Conservation (phyloP, 441 rosid species). For the Pelargonium cotyledonis region DNA sequence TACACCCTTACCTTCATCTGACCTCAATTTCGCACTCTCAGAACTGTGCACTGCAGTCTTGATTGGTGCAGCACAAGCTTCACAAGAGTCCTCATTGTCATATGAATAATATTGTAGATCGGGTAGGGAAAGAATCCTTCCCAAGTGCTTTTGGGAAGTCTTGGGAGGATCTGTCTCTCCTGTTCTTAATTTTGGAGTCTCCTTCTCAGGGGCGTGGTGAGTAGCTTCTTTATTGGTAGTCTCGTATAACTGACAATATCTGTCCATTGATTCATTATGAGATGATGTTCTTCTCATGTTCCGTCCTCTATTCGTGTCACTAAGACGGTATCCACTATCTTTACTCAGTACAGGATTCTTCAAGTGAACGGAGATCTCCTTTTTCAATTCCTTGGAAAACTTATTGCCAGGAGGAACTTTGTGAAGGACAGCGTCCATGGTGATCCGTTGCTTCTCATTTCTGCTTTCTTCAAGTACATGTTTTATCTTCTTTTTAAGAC, state of each 20-base stretch:
- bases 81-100: slow-evolving; percentile 24
- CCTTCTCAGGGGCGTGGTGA: slow-evolving; percentile 23
- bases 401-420: slow-evolving; percentile 53
- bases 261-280: slow-evolving; percentile 47
- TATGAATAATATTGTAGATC: slow-evolving; percentile 35
- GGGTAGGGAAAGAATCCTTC: slow-evolving; percentile 58
- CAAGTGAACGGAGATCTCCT: slow-evolving; percentile 28
- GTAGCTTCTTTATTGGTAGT: slow-evolving; percentile 44
- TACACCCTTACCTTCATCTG: slow-evolving; percentile 20
- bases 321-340: slow-evolving; percentile 18
- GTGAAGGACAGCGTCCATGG: slow-evolving; percentile 77
- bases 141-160: slow-evolving; percentile 29
- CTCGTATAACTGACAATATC: slow-evolving; percentile 57
- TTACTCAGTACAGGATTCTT: slow-evolving; percentile 18
- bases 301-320: slow-evolving; percentile 15
- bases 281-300: slow-evolving; percentile 47
- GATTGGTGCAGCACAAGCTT: slow-evolving; percentile 21
- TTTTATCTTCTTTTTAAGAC: slow-evolving; percentile 56
- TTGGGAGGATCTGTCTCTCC: slow-evolving; percentile 25
- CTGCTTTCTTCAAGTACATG: slow-evolving; percentile 48
- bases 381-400: slow-evolving; percentile 45
- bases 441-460: slow-evolving; percentile 57
- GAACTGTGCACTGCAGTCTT: slow-evolving; percentile 6
- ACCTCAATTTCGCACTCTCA: slow-evolving; percentile 20
- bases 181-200: slow-evolving; percentile 17